These are phyloP conservation scores for Candida verbasci DNA, from an alignment of 805 yeast species.

Conservation along the genomic window DNA sequence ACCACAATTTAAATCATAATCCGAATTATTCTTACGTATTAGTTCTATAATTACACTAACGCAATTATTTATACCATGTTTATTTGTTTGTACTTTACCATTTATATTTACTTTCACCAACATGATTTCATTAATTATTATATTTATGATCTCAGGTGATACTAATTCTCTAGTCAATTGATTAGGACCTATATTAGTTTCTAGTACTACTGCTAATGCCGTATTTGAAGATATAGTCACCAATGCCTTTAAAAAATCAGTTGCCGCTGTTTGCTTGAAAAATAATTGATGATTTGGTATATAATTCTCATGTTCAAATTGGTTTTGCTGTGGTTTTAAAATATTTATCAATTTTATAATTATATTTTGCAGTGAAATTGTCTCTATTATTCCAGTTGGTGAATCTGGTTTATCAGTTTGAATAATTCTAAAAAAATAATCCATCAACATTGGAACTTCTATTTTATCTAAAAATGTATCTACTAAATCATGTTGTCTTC, in stretches of 20 bases:
- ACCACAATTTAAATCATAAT: conserved; percentile 87
- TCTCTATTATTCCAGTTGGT: conserved; percentile 82
- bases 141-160: conserved; percentile 61
- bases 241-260: conserved; percentile 91
- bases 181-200: conserved; percentile 93
- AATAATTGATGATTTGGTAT: conserved; percentile 29
- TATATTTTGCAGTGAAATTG: conserved; percentile 66
- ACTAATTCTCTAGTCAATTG: conserved; percentile 89
- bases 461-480: conserved; percentile 79
- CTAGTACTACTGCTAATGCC: conserved; percentile 68
- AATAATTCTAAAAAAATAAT: conserved; percentile 80
- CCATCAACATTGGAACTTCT: conserved; percentile 93
- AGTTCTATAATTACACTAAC: conserved; percentile 93
- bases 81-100: conserved; percentile 40
- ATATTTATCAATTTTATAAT: conserved; percentile 69
- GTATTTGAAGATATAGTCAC: conserved; percentile 88
- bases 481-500: conserved; percentile 66
- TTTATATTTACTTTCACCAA: conserved; percentile 17
- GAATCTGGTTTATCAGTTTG: conserved; percentile 89
- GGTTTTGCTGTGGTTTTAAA: conserved; percentile 61
- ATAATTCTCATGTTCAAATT: conserved; percentile 32
- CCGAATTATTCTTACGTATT: conserved; percentile 92
- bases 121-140: conserved; percentile 73
- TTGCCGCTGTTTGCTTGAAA: conserved; percentile 83
- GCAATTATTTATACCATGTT: conserved; percentile 87